phyloP scores from a whole-genome alignment of 768 basidiomycete species.

The Cystoderma amianthinum region DNA sequence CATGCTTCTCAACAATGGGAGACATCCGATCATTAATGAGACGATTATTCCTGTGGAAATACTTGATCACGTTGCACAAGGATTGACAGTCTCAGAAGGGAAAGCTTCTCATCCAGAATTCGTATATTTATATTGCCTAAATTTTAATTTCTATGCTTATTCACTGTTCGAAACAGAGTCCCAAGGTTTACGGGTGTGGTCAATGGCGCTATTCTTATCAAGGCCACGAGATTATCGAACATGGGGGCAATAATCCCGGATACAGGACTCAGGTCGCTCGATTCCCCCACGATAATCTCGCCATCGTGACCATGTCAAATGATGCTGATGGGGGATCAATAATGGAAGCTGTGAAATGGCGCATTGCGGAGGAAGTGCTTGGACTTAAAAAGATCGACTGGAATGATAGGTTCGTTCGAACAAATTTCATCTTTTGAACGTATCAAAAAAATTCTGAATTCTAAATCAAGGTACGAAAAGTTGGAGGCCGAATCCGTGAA shows the following conservation, averaged over 20 bases:
- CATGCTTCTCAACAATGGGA: slow-evolving; percentile 30
- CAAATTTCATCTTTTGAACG: background rate
- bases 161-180: slow-evolving; percentile 21
- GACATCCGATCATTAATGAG: slow-evolving; percentile 28
- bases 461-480: slow-evolving; percentile 20
- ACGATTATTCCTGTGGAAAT: slow-evolving; percentile 27
- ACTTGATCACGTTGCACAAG: slow-evolving; percentile 27
- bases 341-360: slow-evolving; percentile 27
- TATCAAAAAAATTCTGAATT: background rate
- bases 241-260: slow-evolving; percentile 34
- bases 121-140: slow-evolving; percentile 10
- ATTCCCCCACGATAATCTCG: slow-evolving; percentile 30
- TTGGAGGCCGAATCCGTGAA: slow-evolving; percentile 12
- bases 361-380: slow-evolving; percentile 29
- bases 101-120: slow-evolving; percentile 29
- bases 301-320: slow-evolving; percentile 30
- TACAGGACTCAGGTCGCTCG: slow-evolving; percentile 21
- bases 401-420: slow-evolving; percentile 22
- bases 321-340: slow-evolving; percentile 27
- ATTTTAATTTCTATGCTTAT: background rate
- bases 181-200: slow-evolving; percentile 30
- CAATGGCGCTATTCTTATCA: slow-evolving; percentile 31
- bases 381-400: slow-evolving; percentile 26
- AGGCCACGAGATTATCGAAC: slow-evolving; percentile 34
- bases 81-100: slow-evolving; percentile 23